These are phyloP conservation scores for Zygotorulaspora florentina DNA, from an alignment of 805 yeast species.

Conservation along the genomic window DNA sequence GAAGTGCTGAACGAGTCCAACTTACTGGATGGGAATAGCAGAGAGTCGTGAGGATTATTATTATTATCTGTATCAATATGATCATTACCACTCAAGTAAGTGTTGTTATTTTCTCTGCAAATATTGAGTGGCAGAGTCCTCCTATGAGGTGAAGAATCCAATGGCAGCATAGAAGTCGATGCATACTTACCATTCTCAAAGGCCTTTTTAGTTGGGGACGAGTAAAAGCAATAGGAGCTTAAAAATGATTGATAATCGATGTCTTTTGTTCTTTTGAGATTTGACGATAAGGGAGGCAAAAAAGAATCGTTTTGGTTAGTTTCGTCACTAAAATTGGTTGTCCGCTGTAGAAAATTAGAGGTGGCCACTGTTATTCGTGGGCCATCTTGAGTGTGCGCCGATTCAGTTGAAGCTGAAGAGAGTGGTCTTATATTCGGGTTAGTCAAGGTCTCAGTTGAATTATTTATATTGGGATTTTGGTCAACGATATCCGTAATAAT, in stretches of 20 bases:
- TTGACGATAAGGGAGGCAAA: neutral
- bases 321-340: neutral
- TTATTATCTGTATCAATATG: neutral
- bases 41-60: neutral
- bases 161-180: neutral
- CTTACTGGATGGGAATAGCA: neutral
- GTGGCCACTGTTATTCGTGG: neutral
- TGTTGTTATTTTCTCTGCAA: neutral
- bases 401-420: slow-evolving; percentile 8
- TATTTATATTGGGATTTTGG: slow-evolving; percentile 9
- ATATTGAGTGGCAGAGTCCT: neutral
- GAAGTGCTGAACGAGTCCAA: slow-evolving; percentile 4
- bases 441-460: slow-evolving; percentile 20
- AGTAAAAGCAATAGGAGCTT: slow-evolving; percentile 28
- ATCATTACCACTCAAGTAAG: neutral
- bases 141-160: neutral
- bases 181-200: neutral
- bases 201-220: slow-evolving; percentile 9
- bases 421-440: slow-evolving; percentile 11
- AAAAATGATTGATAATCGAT: slow-evolving; percentile 27
- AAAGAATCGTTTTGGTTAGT: neutral
- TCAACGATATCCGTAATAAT: slow-evolving; percentile 22
- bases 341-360: neutral
- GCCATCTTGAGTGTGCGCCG: neutral
- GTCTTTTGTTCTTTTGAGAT: slow-evolving; percentile 8